Evolutionary conservation across 1,284 basidiomycete genomes (phyloP), one percentile per base, ranked within the genome.

Genomic region (Papiliotrema terrestris): DNA sequence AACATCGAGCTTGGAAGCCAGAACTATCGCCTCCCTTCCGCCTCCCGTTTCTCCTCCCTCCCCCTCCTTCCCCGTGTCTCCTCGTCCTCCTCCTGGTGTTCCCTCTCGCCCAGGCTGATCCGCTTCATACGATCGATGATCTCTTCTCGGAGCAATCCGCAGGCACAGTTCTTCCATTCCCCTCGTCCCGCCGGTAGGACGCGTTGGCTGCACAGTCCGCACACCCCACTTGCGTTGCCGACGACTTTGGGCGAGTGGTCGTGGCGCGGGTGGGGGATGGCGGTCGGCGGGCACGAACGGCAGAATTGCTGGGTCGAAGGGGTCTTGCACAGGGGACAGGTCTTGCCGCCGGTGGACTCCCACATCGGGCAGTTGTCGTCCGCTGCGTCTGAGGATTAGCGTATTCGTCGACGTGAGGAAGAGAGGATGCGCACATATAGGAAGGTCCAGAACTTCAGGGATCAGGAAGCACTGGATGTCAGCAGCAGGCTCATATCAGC

Each of bases 201-300:
- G 8, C 60, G 45, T 26, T 58, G 44, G 45, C 59, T 57, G 49
- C 68, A 70, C 6, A 57, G 43, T 1, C 58, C 60, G 54, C 68
- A 70, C 9, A 65, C 53, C 19, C 68, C 68, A 36, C 65, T 59
- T 9, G 52, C 36, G 49, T 62, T 63, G 3, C 67, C 65, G 23
- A 66, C 65, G 4, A 62, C 45, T 19, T 54, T 54, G 1, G 61
- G 54, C 22, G 57, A 53, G 37, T 61, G 65, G 51, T 70, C 68
- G 55, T 70, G 68, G 26, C 68, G 56, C 2, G 60, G 56, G 49
- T 70, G 68, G 25, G 61, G 58, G 29, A 63, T 51, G 2, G 51
- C 37, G 0, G 58, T 57, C 20, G 57, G 47, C 5, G 60, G 60
- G 52, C 68, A 70, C 0, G 59, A 52, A 13, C 43, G 49, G 55